A percentile compares a stretch with the other conserved stretches of the same genome.
These are phyloP conservation scores for Trichoderma breve DNA, from an alignment of 2,329 filamentous ascomycete genomes.

Conservation along the genomic window DNA sequence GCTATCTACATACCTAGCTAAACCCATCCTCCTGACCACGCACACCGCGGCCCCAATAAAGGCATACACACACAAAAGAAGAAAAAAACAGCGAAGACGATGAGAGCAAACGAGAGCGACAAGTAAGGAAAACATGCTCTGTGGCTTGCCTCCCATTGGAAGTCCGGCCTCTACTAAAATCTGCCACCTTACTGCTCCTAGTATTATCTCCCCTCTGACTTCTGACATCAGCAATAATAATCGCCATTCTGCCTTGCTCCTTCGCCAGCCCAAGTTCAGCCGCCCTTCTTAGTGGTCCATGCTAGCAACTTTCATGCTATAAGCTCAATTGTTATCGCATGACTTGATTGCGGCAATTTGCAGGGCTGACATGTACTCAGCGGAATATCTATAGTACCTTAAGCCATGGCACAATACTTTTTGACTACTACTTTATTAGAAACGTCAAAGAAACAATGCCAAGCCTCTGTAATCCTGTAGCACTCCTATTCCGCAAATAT, in stretches of 20 bases:
- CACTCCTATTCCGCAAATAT: background rate
- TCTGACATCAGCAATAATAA: conserved; percentile 12
- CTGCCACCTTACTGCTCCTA: background rate
- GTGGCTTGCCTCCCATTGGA: background rate
- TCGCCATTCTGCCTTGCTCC: conserved; percentile 1
- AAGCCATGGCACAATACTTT: background rate
- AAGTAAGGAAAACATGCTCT: background rate
- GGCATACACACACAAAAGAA: background rate
- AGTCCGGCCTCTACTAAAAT: background rate
- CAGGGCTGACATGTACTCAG: conserved; percentile 5
- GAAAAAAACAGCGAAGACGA: background rate
- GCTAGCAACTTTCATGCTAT: background rate
- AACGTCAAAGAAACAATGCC: background rate
- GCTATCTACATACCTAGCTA: background rate
- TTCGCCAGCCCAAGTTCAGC: background rate
- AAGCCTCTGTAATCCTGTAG: background rate
- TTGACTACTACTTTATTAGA: background rate
- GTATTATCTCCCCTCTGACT: background rate
- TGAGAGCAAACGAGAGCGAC: background rate
- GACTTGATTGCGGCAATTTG: background rate
- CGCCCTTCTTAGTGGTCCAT: background rate
- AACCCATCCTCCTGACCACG: conserved; percentile 1
- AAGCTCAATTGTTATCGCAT: background rate
- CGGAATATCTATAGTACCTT: background rate
- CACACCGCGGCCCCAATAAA: background rate